A percentile compares a stretch with the other conserved stretches of the same genome.
These are phyloP conservation scores for Vigna trinervia DNA, from an alignment of 306 rosid genomes.

Conservation along the genomic window DNA sequence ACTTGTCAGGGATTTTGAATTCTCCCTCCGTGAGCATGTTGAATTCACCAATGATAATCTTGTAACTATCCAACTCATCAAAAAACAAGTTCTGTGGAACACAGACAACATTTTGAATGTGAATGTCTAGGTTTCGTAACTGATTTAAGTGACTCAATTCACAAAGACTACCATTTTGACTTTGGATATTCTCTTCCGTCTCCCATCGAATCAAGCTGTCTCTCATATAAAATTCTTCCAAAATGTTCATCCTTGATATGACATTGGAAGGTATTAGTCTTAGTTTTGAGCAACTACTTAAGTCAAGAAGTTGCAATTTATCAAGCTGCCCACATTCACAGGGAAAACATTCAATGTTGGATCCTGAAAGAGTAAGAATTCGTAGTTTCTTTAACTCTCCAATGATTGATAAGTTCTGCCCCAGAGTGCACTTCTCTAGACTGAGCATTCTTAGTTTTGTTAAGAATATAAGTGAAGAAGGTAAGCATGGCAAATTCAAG, in stretches of 20 bases:
- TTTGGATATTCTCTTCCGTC: not conserved
- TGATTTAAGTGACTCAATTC: constrained; percentile 27
- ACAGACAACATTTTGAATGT: not conserved
- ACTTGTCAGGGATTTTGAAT: constrained; percentile 16
- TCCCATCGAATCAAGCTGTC: constrained; percentile 44
- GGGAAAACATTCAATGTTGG: constrained; percentile 30
- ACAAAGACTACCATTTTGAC: constrained; percentile 14
- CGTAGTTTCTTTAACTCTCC: constrained; percentile 36
- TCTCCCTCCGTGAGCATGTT: not conserved
- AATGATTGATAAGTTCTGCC: constrained; percentile 1
- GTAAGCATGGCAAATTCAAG: not conserved
- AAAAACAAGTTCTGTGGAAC: constrained; percentile 19
- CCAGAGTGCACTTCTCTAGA: constrained; percentile 19
- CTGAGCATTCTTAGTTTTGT: constrained; percentile 27
- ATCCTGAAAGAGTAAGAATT: constrained; percentile 40
- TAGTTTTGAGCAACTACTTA: constrained; percentile 18
- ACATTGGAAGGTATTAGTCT: constrained; percentile 35
- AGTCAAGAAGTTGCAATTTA: constrained; percentile 25
- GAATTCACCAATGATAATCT: constrained; percentile 49
- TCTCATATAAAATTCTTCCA: constrained; percentile 53
- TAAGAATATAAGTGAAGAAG: constrained; percentile 12
- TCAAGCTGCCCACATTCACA: constrained; percentile 1
- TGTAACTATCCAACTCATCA: constrained; percentile 33
- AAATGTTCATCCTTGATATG: constrained; percentile 44
- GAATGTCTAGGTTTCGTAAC: not conserved